Conservation (phyloP, 2,329 filamentous ascomycete species). For the Penicillium sp. region DNA sequence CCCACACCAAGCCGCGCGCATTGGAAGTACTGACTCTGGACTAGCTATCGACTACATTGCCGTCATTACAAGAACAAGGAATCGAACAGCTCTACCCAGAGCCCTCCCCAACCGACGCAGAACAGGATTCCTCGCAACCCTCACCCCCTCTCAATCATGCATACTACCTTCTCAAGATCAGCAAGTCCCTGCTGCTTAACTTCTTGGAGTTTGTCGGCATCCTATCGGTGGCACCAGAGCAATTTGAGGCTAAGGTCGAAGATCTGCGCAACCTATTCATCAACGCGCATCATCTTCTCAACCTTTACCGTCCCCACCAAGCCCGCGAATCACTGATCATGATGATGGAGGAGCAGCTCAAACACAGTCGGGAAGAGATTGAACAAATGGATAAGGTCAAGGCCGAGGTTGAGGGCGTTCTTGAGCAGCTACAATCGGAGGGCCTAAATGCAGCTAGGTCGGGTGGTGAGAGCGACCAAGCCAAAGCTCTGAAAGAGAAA, state of each 20-base stretch:
- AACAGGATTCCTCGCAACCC: constrained; percentile 36
- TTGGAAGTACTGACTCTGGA: constrained; percentile 7
- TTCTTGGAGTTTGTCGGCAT: constrained; percentile 80
- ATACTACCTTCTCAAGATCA: constrained; percentile 67
- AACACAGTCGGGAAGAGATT: constrained; percentile 69
- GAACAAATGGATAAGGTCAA: constrained; percentile 71
- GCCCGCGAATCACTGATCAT: constrained; percentile 81
- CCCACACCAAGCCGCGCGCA: neutral
- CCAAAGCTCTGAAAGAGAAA: constrained; percentile 16
- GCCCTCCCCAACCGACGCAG: constrained; percentile 51
- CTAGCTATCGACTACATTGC: constrained; percentile 57
- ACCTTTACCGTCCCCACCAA: constrained; percentile 91
- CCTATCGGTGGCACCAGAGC: constrained; percentile 62
- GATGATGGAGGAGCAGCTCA: constrained; percentile 81
- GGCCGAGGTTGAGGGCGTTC: constrained; percentile 55
- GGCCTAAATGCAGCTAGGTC: constrained; percentile 21
- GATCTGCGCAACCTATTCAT: constrained; percentile 79
- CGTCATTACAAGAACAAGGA: constrained; percentile 64
- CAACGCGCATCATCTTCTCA: constrained; percentile 90
- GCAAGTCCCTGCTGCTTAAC: constrained; percentile 80
- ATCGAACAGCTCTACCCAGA: constrained; percentile 67
- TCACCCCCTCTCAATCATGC: constrained; percentile 50
- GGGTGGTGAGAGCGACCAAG: constrained; percentile 6
- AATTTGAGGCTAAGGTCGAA: constrained; percentile 67
- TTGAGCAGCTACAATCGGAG: constrained; percentile 36